Base-by-base conservation (phyloP, 1,284 basidiomycete species). In the Ustilago shanxiensis region DNA sequence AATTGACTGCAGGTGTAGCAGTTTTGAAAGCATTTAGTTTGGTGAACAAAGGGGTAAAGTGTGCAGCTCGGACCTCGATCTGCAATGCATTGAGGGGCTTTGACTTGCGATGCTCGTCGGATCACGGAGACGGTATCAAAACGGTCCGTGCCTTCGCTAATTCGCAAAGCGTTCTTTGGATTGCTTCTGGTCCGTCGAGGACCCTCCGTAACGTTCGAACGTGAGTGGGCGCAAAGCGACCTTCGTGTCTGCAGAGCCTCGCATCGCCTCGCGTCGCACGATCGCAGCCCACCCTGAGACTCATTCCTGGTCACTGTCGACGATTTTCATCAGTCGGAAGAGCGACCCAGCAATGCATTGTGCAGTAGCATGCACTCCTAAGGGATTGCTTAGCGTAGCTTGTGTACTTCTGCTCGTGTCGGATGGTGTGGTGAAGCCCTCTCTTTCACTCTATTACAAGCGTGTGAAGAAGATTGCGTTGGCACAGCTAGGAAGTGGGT, bases 221-320 rank as follows among this genome's bases (percentile, higher is more conserved):
- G n/a, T 29, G 18, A 47, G 26, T 16, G 56, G 57, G 29, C 22
- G 33, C 20, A 4, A 26, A 45, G n/a, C 50, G 50, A 52, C 35
- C 39, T 51, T 53, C 59, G 29, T 18, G 28, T 31, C 41, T 31
- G 13, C 16, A 14, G 22, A 10, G 16, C 24, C 33, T 28, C 47
- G 63, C 56, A 59, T 66, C 63, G 56, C 56, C 51, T 66, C 45
- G 50, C 44, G 51, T 66, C 57, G 56, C 63, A 53, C 7, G 41
- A 44, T 8, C n/a, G 16, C 11, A 7, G n/a, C n/a, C 41, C 41
- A 44, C 41, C 18, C 1, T 8, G 35, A 37, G 35, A 37, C 6
- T 10, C 35, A 37, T 3, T 37, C 14, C 18, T 16, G 41, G n/a
- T n/a, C 14, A 18, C 18, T 39, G 37, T 3, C 20, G n/a, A 44